These are phyloP conservation scores for Huntiella omanensis DNA, from an alignment of 2,329 filamentous ascomycete genomes.

Conservation along the genomic window DNA sequence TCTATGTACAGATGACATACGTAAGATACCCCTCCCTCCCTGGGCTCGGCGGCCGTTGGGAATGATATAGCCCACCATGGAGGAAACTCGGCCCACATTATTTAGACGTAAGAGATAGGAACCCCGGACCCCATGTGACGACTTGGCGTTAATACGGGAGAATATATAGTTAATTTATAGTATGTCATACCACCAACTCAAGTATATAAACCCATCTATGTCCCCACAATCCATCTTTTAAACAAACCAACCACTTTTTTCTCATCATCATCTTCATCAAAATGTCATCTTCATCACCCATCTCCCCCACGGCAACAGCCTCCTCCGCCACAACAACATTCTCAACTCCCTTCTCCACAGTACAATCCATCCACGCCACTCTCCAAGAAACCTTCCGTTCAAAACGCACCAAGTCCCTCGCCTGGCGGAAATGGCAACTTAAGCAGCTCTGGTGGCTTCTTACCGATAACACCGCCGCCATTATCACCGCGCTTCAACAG, in stretches of 20 bases:
- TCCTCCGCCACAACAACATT: background rate
- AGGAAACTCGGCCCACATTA: too few relatives aligned
- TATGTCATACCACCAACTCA: too few relatives aligned
- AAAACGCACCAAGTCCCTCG: slow-evolving; percentile 17
- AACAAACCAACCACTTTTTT: background rate
- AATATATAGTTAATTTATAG: too few relatives aligned
- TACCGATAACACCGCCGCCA: slow-evolving; percentile 16
- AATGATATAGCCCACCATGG: too few relatives aligned
- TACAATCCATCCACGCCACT: background rate
- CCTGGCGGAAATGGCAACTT: slow-evolving; percentile 21
- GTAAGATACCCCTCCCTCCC: too few relatives aligned
- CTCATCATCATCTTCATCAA: background rate
- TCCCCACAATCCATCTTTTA: background rate
- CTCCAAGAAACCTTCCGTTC: slow-evolving; percentile 15
- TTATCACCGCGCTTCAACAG: slow-evolving; percentile 15
- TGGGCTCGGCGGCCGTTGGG: too few relatives aligned
- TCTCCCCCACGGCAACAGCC: background rate
- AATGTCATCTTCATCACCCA: background rate
- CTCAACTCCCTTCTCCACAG: background rate
- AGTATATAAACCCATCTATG: too few relatives aligned
- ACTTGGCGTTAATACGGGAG: too few relatives aligned
- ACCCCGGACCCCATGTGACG: too few relatives aligned
- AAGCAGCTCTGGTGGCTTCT: slow-evolving; percentile 21
- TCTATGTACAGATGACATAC: too few relatives aligned
- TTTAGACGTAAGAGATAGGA: too few relatives aligned